Base-by-base conservation (phyloP, 108 stramenopile species). In the Skeletonema tropicum region DNA sequence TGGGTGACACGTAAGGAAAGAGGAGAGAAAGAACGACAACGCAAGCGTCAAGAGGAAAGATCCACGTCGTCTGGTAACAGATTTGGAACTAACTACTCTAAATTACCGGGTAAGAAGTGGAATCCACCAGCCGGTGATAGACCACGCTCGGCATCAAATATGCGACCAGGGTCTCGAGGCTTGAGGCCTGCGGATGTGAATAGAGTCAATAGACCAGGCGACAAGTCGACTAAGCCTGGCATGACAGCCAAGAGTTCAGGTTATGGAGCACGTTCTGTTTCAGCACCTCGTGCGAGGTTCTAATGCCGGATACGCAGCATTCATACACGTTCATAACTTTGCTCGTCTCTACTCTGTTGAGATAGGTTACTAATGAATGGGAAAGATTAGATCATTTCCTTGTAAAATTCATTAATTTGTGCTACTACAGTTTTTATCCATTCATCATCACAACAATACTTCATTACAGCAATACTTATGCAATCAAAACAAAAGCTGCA, bases 1-100 rank as follows among this genome's bases (percentile, higher is more conserved):
- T 96, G 96, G 93, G 61, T 67, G 19, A 73, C 75, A 15, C 89
- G 93, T 70, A 96, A 96, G 80, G 87, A 89, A 35, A 59, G 76
- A 31, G 84, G 88, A 68, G 74, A 88, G 57, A 85, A 88, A 64
- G 75, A 83, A 57, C 90, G 92, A 57, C 85, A 85, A 6, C 82
- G 82, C 55, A 94, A 94, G 66, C 91, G 93, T 59, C 88, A 94
- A 80, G 85, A 86, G 57, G 83, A 92, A 57, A 64, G 78, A 35
- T 29, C 76, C 36, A 45, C 71, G 6, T 62, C 68, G 21, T 49
- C 65, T 35, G 68, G 68, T 36, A 32, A 33, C n/a, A 63, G 63
- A 60, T 73, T 73, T 73, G 79, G 79, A 31, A 61, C 72, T 48
- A n/a, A 72, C 23, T 80, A 71, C 32, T 26, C 60, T 17, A 80